Evolutionary conservation across 768 basidiomycete species (phyloP), one percentile per base, ranked within the genome.

Genomic region (Leccinellum rugosiceps): DNA sequence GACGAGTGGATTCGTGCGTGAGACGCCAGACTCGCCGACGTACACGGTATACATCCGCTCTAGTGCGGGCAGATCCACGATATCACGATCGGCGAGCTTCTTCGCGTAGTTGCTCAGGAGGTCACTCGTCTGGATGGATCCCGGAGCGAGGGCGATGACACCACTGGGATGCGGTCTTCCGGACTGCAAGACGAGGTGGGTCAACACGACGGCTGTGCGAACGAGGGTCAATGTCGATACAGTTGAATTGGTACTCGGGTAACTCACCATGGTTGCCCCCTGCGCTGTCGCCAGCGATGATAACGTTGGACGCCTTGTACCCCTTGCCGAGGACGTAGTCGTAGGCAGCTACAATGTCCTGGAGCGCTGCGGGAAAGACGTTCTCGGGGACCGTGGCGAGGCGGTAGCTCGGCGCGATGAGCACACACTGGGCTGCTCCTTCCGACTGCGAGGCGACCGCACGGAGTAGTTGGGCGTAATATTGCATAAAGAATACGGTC

Each of bases 91-190:
- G 1, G 3, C 19, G 5, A 52, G 45, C 17, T 49, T 35, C 58
- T 48, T 50, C 44, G 56, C 51, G 3, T 53, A 23, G 7, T 59
- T 58, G 44, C 55, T 54, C 17, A 31, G 1, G 15, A 1, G 5
- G 14, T 61, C 50, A 1, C 7, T 14, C 2, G 66, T 68, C 9
- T 35, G 58, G 7, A 52, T 48, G 7, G 58, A 17, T 2, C 0
- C 10, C 0, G 88, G 88, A 0, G 85, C 75, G 28, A 89, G 75
- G 21, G 86, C 72, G 26, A 83, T 72, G 59, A 90, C 71, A 59
- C 87, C 83, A 0, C 71, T 67, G 44, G 83, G 82, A 38, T 86
- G 73, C 2, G 74, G 72, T 46, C 73, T 41, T 65, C 15, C 81
- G 19, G 84, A 83, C 72, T 88, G 85, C 57, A 77, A 73, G 46